Percentiles rank a stretch among this genome's conserved stretches.
These are phyloP conservation scores for Miamiensis avidus DNA, from an alignment of 169 alveolate genomes.

Conservation along the genomic window DNA sequence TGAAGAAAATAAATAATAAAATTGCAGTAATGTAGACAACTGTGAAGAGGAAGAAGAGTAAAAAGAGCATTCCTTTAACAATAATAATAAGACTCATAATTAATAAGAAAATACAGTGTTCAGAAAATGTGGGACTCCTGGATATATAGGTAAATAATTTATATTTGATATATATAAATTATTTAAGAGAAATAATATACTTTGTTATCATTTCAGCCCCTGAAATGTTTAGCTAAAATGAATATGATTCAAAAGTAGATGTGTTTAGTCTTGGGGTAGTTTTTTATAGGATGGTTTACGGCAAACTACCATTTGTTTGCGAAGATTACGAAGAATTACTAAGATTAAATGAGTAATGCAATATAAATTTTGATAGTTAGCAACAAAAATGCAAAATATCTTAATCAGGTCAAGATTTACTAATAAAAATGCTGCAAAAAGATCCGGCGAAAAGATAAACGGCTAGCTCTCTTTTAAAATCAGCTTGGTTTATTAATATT, in stretches of 20 bases:
- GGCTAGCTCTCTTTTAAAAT: conserved; percentile 3
- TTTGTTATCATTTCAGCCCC: conserved; percentile 7
- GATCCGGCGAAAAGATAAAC: conserved; percentile 10
- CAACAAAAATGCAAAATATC: conserved; percentile 18
- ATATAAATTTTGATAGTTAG: conserved; percentile 9
- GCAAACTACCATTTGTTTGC: conserved; percentile 27
- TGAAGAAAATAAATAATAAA: background rate
- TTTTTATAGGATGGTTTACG: conserved; percentile 21
- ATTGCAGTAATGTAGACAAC: background rate
- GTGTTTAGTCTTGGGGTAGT: conserved; percentile 29
- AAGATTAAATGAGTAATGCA: conserved; percentile 18
- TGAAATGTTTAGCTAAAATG: conserved; percentile 22
- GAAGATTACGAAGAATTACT: conserved; percentile 26
- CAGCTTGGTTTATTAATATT: conserved; percentile 35
- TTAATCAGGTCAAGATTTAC: conserved; percentile 22
- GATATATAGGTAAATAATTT: conserved; percentile 6
- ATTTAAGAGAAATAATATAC: background rate
- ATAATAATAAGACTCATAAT: too few relatives aligned
- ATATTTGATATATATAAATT: background rate
- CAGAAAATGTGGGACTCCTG: conserved; percentile 39
- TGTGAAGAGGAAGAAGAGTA: background rate
- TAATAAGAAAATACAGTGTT: background rate
- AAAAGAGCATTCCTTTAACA: too few relatives aligned
- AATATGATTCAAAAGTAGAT: conserved; percentile 22
- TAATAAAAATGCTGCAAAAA: conserved; percentile 21